These are phyloP conservation scores for Rhizophora apiculata DNA, from an alignment of 345 rosid species.

Conservation along the genomic window DNA sequence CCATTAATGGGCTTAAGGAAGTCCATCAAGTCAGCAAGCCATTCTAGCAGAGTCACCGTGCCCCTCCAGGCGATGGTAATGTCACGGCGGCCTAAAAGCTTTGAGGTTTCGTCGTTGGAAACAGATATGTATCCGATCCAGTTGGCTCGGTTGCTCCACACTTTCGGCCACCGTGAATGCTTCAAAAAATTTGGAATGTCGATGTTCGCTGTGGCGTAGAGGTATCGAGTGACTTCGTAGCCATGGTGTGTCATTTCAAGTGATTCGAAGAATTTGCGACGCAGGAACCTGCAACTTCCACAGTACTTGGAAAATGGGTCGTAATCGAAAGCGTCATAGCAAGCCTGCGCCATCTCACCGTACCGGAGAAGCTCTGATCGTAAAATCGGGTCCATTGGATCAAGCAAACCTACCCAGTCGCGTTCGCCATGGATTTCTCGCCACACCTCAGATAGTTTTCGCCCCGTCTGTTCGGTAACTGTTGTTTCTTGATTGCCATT, in stretches of 20 bases:
- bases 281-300: slow-evolving; percentile 65
- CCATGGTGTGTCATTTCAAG: slow-evolving; percentile 47
- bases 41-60: slow-evolving; percentile 68
- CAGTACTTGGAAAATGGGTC: slow-evolving; percentile 75
- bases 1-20: slow-evolving; percentile 47
- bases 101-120: slow-evolving; percentile 46
- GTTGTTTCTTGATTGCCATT: slow-evolving; percentile 3
- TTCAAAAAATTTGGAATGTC: slow-evolving; percentile 80
- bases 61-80: slow-evolving; percentile 72
- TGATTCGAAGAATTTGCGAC: slow-evolving; percentile 45
- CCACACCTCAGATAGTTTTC: slow-evolving; percentile 50
- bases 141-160: slow-evolving; percentile 78
- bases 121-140: slow-evolving; percentile 89
- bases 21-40: slow-evolving; percentile 75
- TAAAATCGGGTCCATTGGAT: slow-evolving; percentile 69
- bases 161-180: slow-evolving; percentile 73
- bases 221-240: slow-evolving; percentile 60
- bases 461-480: slow-evolving; percentile 16
- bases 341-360: slow-evolving; percentile 90
- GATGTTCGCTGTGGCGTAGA: slow-evolving; percentile 70
- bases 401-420: slow-evolving; percentile 76
- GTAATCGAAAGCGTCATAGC: slow-evolving; percentile 78
- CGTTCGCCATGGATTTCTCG: slow-evolving; percentile 71
- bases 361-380: slow-evolving; percentile 77
- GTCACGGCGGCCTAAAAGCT: slow-evolving; percentile 67